Evolutionary conservation across 192 early-diverging fungal genomes (phyloP), one percentile per base, ranked within the genome.

Genomic region (Gaertneriomyces semiglobifer): DNA sequence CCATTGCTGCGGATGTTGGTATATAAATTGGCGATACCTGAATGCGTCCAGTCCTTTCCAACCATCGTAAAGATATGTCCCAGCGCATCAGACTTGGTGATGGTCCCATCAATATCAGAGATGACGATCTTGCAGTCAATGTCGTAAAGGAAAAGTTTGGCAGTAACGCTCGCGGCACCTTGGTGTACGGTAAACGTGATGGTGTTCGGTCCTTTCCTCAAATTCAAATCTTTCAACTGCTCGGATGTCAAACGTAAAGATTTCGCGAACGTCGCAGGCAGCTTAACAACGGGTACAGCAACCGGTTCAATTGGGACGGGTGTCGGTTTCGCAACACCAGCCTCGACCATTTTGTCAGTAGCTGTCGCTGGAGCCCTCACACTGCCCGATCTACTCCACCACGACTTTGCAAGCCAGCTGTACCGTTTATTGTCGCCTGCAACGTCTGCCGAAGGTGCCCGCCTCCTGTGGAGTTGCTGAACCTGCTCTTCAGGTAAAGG

Each of bases 31-130:
- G 96, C 96, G 18, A 98, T 93, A 41, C 96, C 96, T 10, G 81
- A 82, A 75, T 98, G 96, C 1, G 95, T 98, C 96, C 96, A 98
- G 74, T 98, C 96, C 75, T 86, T 88, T 47, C 96, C 96, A 20
- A 97, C 90, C 90, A 95, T 95, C 44, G 94, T 93, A 76, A 95
- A 95, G 10, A 98, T 81, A 67, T 98, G 96, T 5, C 96, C 96
- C 51, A 98, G 77, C 4, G 89, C 93, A 71, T 98, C 96, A 0
- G 93, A 96, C 78, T 96, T 96, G 47, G 96, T 98, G 65, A 98
- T 98, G 4, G 96, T 98, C 5, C 96, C 96, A 73, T 98, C 96
- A 58, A 98, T 93, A 70, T 98, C 96, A 0, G 93, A 96, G 68
- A 98, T 96, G 4, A 98, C 95, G 16, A 98, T 86, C 42, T 89